phyloP scores from a whole-genome alignment of 1,284 basidiomycete genomes.

The Phylloporus gajari region DNA sequence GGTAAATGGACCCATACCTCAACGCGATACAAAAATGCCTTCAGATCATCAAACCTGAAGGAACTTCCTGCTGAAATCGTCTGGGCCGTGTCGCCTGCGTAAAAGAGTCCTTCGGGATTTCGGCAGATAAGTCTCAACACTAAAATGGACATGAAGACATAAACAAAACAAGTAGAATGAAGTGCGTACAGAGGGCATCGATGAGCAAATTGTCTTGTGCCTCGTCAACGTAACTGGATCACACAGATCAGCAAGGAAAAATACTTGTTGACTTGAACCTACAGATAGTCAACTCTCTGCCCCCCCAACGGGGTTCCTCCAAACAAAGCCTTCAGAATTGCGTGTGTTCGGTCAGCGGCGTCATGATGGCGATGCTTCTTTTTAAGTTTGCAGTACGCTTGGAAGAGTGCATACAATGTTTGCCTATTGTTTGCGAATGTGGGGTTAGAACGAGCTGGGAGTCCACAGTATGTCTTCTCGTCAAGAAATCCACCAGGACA shows the following conservation, averaged over 20 bases:
- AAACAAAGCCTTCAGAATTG: slow-evolving; percentile 55
- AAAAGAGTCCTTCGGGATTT: too few relatives aligned
- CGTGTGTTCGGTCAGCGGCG: slow-evolving; percentile 72
- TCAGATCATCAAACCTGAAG: too few relatives aligned
- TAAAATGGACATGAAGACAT: too few relatives aligned
- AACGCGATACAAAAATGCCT: too few relatives aligned
- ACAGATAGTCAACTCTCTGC: slow-evolving; percentile 68
- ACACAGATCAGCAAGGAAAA: slow-evolving; percentile 8
- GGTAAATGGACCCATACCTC: too few relatives aligned
- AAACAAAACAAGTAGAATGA: too few relatives aligned
- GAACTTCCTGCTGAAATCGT: too few relatives aligned
- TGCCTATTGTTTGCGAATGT: slow-evolving; percentile 63
- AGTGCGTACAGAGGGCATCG: too few relatives aligned
- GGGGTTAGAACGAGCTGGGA: slow-evolving; percentile 63
- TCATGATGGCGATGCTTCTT: slow-evolving; percentile 61
- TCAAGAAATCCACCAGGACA: slow-evolving; percentile 54
- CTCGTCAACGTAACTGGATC: slow-evolving; percentile 74
- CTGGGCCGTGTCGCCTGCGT: too few relatives aligned
- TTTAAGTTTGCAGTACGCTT: slow-evolving; percentile 63
- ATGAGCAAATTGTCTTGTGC: slow-evolving; percentile 28
- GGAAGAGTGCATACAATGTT: slow-evolving; percentile 66
- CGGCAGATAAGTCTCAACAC: too few relatives aligned
- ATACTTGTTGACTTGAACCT: slow-evolving; percentile 30
- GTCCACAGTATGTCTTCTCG: slow-evolving; percentile 54
- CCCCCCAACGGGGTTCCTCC: slow-evolving; percentile 47